Evolutionary conservation across 805 yeast genomes (phyloP).

Genomic region (Starmera caribaea): DNA sequence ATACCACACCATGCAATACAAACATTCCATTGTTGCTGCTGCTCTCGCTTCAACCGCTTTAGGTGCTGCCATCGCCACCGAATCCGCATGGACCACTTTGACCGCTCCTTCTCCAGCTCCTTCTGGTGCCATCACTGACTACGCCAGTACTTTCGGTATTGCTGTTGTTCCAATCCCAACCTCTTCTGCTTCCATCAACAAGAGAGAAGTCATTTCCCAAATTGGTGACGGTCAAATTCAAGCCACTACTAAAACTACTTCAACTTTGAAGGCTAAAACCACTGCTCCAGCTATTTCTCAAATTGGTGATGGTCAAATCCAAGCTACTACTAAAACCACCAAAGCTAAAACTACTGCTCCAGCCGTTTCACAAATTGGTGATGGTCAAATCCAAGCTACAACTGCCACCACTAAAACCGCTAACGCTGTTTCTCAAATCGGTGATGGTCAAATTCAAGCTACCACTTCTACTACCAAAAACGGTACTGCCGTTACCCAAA

Average conservation of each 20-base stretch:
- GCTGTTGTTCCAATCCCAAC: slow-evolving; percentile 45
- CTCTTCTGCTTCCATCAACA: slow-evolving; percentile 23
- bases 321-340: slow-evolving; percentile 24
- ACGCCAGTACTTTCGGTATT: slow-evolving; percentile 54
- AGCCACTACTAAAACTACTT: slow-evolving; percentile 28
- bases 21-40: slow-evolving; percentile 28
- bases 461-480: slow-evolving; percentile 15
- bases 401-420: slow-evolving; percentile 15
- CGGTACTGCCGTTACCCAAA: slow-evolving; percentile 28
- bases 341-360: slow-evolving; percentile 12
- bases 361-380: slow-evolving; percentile 13
- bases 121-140: slow-evolving; percentile 47
- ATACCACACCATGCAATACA: slow-evolving; percentile 26
- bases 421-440: slow-evolving; percentile 11
- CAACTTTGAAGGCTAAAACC: slow-evolving; percentile 28
- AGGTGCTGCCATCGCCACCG: not conserved
- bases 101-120: slow-evolving; percentile 38
- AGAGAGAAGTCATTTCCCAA: slow-evolving; percentile 39
- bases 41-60: slow-evolving; percentile 34
- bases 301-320: slow-evolving; percentile 39
- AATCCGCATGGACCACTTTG: slow-evolving; percentile 50
- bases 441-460: slow-evolving; percentile 19
- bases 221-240: slow-evolving; percentile 58
- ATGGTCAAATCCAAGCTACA: slow-evolving; percentile 16
- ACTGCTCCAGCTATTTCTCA: slow-evolving; percentile 28